Base-by-base conservation (phyloP, 108 stramenopile genomes). In the Cylindrotheca fusiformis region DNA sequence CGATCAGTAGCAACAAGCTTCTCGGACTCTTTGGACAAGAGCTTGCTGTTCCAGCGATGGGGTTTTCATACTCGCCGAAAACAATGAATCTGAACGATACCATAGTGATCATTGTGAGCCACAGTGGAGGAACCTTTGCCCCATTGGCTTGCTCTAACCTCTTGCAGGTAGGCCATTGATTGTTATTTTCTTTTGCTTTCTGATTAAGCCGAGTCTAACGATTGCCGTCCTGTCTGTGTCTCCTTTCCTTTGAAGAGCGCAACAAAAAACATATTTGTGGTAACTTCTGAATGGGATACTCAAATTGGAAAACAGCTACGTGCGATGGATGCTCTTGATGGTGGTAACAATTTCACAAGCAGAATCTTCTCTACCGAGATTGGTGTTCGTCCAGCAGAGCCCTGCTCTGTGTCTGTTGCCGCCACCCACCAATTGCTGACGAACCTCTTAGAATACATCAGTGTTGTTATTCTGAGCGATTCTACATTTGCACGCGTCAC, bases 1-100 rank as follows among this genome's bases (percentile, higher is more conserved):
- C 88, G 14, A 65, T 85, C 24, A 81, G 79, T 69, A 76, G 81
- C 54, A 94, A 94, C 78, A 90, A 90, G 70, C 62, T 93, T 2
- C 72, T 93, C 23, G 91, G 87, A 30, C 52, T 88, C 32, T 82
- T 60, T 55, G 84, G 87, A 2, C 87, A 88, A 56, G 87, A 85
- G 36, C 46, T 85, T 19, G 41, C 81, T 17, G 67, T 83, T 21
- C 87, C 87, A 24, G 12, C 82, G 4, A 36, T 76, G 50, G 87
- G 87, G 17, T 81, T 81, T 58, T 74, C 81, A 8, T 62, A 61
- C 28, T 67, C 83, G 4, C 19, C 71, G 1, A 52, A 79, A 51
- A 76, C 75, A 3, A 33, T 46, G 46, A 71, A 81, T 45, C 53
- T 85, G 17, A 32, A 76, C 14, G 83, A 88, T 60, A 29, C 84